These are phyloP conservation scores for Lepidium sativum DNA, from an alignment of 345 rosid species.

Conservation along the genomic window DNA sequence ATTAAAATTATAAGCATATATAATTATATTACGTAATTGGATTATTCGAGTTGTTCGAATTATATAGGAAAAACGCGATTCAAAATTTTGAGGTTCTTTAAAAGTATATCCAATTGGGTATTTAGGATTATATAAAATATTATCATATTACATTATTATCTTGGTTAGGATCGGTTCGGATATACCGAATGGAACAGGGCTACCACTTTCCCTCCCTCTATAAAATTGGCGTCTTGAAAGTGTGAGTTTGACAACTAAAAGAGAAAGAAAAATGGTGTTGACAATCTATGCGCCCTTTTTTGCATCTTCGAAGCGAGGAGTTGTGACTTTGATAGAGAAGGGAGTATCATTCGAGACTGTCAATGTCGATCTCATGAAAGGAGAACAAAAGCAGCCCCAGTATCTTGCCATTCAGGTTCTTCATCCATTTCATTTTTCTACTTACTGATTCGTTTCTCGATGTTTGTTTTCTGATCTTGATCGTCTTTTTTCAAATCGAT, in stretches of 20 bases:
- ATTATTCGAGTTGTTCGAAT: too few species aligned
- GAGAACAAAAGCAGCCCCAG: conserved; percentile 49
- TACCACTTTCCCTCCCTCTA: not conserved
- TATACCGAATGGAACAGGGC: too few species aligned
- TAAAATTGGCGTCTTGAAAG: not conserved
- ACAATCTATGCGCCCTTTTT: conserved; percentile 52
- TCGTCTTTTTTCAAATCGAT: not conserved
- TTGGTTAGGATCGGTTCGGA: too few species aligned
- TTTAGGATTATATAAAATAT: too few species aligned
- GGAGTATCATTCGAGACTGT: conserved; percentile 48
- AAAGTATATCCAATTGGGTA: too few species aligned
- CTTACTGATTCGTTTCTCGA: not conserved
- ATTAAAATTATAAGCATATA: too few species aligned
- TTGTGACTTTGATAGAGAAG: conserved; percentile 40
- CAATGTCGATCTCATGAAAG: conserved; percentile 45
- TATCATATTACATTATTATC: too few species aligned
- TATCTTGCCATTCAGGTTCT: conserved; percentile 51
- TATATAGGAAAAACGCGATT: too few species aligned
- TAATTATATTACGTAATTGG: too few species aligned
- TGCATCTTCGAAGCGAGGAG: conserved; percentile 42
- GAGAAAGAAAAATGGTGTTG: conserved; percentile 39
- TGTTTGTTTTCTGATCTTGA: not conserved
- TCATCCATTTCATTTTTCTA: not conserved
- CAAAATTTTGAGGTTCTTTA: too few species aligned
- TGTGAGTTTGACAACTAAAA: not conserved